These are phyloP conservation scores for Globisporangium barbulae DNA, from an alignment of 352 stramenopile genomes.

Conservation along the genomic window DNA sequence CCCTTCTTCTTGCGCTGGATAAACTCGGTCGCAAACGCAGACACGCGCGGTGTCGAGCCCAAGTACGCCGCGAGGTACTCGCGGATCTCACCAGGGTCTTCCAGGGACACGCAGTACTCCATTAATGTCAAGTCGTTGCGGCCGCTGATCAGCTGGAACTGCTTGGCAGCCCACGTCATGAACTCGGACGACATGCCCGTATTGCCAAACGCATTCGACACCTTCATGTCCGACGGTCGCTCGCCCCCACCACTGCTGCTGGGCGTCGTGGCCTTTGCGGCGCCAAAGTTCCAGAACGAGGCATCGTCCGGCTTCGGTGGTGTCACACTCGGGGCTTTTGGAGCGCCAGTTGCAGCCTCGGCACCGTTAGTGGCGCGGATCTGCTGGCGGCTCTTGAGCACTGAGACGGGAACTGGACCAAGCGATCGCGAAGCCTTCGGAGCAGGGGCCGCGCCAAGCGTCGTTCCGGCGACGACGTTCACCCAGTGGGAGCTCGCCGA, in stretches of 20 bases:
- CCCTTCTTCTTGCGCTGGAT: slow-evolving; percentile 91
- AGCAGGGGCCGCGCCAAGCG: slow-evolving; percentile 29
- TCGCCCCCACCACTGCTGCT: slow-evolving; percentile 1
- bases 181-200: slow-evolving; percentile 62
- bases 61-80: slow-evolving; percentile 96
- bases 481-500: slow-evolving; percentile 73
- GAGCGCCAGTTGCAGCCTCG: slow-evolving; percentile 11
- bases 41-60: slow-evolving; percentile 94
- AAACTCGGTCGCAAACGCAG: slow-evolving; percentile 96
- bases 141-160: slow-evolving; percentile 72
- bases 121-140: slow-evolving; percentile 84
- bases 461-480: slow-evolving; percentile 77
- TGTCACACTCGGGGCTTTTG: slow-evolving; percentile 26
- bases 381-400: slow-evolving; percentile 77
- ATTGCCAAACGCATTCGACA: slow-evolving; percentile 48
- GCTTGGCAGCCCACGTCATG: slow-evolving; percentile 76
- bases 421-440: slow-evolving; percentile 58
- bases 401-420: slow-evolving; percentile 69
- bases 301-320: slow-evolving; percentile 56
- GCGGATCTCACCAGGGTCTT: slow-evolving; percentile 92
- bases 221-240: slow-evolving; percentile 10
- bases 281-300: slow-evolving; percentile 86
- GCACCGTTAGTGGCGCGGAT: slow-evolving; percentile 38
- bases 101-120: slow-evolving; percentile 94
- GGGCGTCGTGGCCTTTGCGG: slow-evolving; percentile 22